Conservation (phyloP, 768 basidiomycete genomes). For the Leucocoprinus sp. region DNA sequence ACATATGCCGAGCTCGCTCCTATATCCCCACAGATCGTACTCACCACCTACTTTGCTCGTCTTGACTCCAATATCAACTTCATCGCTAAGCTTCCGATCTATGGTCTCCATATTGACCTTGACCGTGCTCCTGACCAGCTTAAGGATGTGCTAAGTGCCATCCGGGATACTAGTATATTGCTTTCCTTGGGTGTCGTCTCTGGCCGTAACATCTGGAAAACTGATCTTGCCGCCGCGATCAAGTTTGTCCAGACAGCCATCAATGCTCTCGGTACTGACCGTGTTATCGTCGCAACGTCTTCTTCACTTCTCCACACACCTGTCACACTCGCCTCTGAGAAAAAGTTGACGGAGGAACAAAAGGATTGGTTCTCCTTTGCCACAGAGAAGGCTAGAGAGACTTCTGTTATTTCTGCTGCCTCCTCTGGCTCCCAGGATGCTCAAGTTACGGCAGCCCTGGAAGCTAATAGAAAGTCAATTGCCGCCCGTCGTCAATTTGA, state of each 20-base stretch:
- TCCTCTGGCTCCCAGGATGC: conserved; percentile 81
- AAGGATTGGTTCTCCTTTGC: conserved; percentile 99
- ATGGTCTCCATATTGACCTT: conserved; percentile 94
- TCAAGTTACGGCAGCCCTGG: conserved; percentile 61
- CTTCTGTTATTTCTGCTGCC: conserved; percentile 76
- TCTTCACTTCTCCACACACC: conserved; percentile 98
- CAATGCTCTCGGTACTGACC: conserved; percentile 72
- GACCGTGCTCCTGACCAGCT: conserved; percentile 91
- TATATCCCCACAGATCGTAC: conserved; percentile 83
- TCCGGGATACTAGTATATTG: conserved; percentile 74
- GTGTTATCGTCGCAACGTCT: conserved; percentile 91
- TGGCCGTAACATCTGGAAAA: conserved; percentile 99
- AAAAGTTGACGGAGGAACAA: conserved; percentile 79
- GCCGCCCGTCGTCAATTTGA: conserved; percentile 93
- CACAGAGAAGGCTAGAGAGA: conserved; percentile 89
- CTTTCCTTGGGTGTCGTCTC: conserved; percentile 95
- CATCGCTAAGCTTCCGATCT: conserved; percentile 85
- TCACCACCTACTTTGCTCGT: conserved; percentile 96
- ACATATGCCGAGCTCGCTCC: conserved; percentile 78
- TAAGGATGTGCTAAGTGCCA: conserved; percentile 66
- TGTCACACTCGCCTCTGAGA: conserved; percentile 90
- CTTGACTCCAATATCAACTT: conserved; percentile 87
- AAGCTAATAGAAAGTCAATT: conserved; percentile 86
- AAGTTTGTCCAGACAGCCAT: conserved; percentile 80
- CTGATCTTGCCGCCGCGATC: conserved; percentile 79